Evolutionary conservation across 768 basidiomycete genomes (phyloP), one percentile per base, ranked within the genome.

Genomic region (Naganishia onofrii): DNA sequence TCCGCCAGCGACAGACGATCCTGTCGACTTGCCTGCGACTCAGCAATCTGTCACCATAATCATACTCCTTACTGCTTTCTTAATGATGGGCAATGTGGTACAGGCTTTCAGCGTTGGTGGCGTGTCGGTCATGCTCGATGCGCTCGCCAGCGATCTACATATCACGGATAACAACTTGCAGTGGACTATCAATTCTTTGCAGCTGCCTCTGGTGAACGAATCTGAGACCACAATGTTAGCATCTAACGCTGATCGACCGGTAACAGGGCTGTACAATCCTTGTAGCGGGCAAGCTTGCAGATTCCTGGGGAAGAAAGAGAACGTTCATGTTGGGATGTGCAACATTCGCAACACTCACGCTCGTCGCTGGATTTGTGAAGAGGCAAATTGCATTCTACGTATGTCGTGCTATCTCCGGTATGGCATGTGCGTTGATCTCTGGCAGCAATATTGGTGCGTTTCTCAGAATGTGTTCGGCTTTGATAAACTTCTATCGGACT

Each of bases 291-390:
- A 46, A 46, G 15, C 8, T 17, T 15, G 46, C 46, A 46, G 46
- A 21, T 46, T 9, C 19, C 19, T 6, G 46, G 3, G 56, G 56
- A 9, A n/a, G 56, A 17, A 57, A 34, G n/a, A 10, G 56, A n/a
- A 28, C 29, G 8, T 57, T 57, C n/a, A 13, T 57, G 29, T 2
- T 34, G 2, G 56, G 56, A 9, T 7, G 83, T 0, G n/a, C 29
- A 2, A 7, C 8, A 9, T 31, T 15, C 3, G 3, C 29, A 19
- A 28, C 3, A 4, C 12, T 57, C 13, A 28, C 2, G 7, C 21
- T 57, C 3, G 31, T 57, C 13, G 56, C 29, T 3, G 21, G 56
- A 9, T 57, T 57, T 31, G 19, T 34, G 31, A 3, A 21, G 7
- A 57, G 34, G 6, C 5, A 57, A 34, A 28, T 28, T 9, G 56